Percentiles rank a stretch among this genome's conserved stretches.
phyloP scores from a whole-genome alignment of 768 basidiomycete species.

The Mycena maculata region DNA sequence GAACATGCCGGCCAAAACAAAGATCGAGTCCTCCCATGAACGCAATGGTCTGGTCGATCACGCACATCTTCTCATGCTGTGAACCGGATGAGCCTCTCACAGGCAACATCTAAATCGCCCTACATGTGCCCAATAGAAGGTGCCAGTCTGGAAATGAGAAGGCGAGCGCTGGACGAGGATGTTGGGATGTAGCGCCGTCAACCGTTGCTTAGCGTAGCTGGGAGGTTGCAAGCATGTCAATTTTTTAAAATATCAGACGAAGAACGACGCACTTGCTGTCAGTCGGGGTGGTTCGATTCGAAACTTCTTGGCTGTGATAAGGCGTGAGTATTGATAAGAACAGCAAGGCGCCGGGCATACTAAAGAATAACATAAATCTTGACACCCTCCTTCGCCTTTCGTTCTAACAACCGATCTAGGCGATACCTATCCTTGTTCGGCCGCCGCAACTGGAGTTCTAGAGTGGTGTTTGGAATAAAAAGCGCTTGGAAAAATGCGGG shows the following conservation, averaged over 20 bases:
- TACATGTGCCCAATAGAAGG: conserved; percentile 99
- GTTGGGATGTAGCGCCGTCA: conserved; percentile 86
- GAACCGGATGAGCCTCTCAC: not conserved
- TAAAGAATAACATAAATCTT: conserved; percentile 97
- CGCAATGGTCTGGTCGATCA: conserved; percentile 95
- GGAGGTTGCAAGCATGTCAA: conserved; percentile 10
- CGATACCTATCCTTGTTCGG: conserved; percentile 88
- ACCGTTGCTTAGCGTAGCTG: conserved; percentile 88
- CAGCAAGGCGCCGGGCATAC: conserved; percentile 54
- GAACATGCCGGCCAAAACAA: conserved; percentile 82
- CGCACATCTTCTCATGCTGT: conserved; percentile 97
- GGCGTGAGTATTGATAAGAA: conserved; percentile 6
- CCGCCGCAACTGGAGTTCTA: conserved; percentile 86
- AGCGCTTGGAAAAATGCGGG: not conserved
- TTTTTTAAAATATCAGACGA: not conserved
- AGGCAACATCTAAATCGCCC: conserved; percentile 40
- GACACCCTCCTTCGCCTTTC: conserved; percentile 95
- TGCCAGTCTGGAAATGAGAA: conserved; percentile 96
- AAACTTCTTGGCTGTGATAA: conserved; percentile 86
- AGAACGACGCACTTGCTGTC: conserved; percentile 81
- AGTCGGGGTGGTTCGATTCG: conserved; percentile 91
- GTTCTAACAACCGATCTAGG: conserved; percentile 85
- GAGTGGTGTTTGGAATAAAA: conserved; percentile 9
- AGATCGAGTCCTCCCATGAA: conserved; percentile 99
- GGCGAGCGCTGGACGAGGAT: conserved; percentile 97